A percentile compares a stretch with the other conserved stretches of the same genome.
These are phyloP conservation scores for Phytophthora sansomeana DNA, from an alignment of 352 stramenopile species.

Conservation along the genomic window DNA sequence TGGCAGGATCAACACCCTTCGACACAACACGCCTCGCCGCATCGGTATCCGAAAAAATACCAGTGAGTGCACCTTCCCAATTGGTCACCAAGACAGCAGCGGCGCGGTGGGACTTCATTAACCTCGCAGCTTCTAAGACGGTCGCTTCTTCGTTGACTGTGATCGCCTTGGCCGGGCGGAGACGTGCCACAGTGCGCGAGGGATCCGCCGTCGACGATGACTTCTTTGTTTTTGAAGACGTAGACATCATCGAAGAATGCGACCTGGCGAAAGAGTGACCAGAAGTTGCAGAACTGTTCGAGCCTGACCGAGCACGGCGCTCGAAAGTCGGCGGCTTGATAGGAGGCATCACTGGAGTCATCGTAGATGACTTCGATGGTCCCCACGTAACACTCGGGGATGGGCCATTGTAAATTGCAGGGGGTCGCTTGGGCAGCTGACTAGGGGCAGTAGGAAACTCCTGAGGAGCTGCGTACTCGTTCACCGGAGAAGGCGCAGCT, in stretches of 20 bases:
- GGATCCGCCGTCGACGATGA: conserved; percentile 50
- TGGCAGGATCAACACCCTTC: conserved; percentile 71
- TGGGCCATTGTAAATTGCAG: conserved; percentile 50
- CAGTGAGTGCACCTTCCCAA: conserved; percentile 84
- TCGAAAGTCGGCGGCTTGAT: conserved; percentile 41
- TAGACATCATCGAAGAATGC: conserved; percentile 85
- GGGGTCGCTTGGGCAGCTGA: conserved; percentile 31
- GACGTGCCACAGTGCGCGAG: conserved; percentile 76
- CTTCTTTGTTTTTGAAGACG: conserved; percentile 78
- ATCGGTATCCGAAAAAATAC: conserved; percentile 96
- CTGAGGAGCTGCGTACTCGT: conserved; percentile 19
- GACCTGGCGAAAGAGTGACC: conserved; percentile 81
- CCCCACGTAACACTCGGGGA: conserved; percentile 29
- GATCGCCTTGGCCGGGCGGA: conserved; percentile 90
- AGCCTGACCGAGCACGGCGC: conserved; percentile 67
- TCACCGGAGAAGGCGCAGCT: conserved; percentile 19
- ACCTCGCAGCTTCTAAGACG: conserved; percentile 88
- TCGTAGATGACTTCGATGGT: conserved; percentile 25
- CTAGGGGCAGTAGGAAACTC: conserved; percentile 26
- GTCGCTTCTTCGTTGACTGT: conserved; percentile 81
- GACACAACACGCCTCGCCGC: conserved; percentile 83
- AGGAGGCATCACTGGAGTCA: conserved; percentile 35
- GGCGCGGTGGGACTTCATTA: conserved; percentile 93
- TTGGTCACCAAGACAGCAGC: conserved; percentile 94
- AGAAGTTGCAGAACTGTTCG: conserved; percentile 78